Evolutionary conservation across 2,329 filamentous ascomycete species (phyloP), one percentile per base, ranked within the genome.

Genomic region (Magnaporthiopsis incrustans): DNA sequence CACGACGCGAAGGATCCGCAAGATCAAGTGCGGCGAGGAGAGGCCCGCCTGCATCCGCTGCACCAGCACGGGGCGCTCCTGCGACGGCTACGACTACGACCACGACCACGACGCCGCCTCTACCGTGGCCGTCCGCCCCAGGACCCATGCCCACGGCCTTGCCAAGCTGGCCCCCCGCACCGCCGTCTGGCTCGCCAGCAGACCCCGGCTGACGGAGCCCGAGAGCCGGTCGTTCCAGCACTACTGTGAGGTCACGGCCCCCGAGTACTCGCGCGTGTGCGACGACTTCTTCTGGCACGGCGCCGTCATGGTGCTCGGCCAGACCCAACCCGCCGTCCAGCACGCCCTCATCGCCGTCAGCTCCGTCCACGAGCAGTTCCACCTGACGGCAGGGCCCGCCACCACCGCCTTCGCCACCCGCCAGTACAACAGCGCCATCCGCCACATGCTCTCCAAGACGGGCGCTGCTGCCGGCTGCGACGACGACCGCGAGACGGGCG

Each of bases 331-430:
- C 0, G 76, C 78, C 7, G 77, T 83, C 27, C 76, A 77, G 2
- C 82, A 84, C 67, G 79, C 81, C 18, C 73, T 82, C 11, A 74
- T 82, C 5, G 80, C 81, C 58, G 75, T 84, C 14, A 80, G 80
- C 64, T 76, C 76, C n/a, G 70, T 81, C 2, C 80, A 83, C 64
- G 79, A 80, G 68, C 56, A 69, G 64, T 67, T 69, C 64, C n/a
- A 67, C 61, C 27, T 65, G 61, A 30, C 66, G 66, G 67, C 69
- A 62, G 57, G 70, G 25, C 50, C 64, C 66, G 56, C 63, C 66
- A 63, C 66, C 67, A 62, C 66, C 66, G 33, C 68, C 66, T 56
- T 66, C 57, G 76, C 74, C 14, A 69, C 81, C 26, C 73, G 72
- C 10, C 78, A 84, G 67, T 84, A 84, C 67, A 79, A 79, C 65